phyloP scores from a whole-genome alignment of 371 early-diverging fungal genomes.

The Rhizopus arrhizus region DNA sequence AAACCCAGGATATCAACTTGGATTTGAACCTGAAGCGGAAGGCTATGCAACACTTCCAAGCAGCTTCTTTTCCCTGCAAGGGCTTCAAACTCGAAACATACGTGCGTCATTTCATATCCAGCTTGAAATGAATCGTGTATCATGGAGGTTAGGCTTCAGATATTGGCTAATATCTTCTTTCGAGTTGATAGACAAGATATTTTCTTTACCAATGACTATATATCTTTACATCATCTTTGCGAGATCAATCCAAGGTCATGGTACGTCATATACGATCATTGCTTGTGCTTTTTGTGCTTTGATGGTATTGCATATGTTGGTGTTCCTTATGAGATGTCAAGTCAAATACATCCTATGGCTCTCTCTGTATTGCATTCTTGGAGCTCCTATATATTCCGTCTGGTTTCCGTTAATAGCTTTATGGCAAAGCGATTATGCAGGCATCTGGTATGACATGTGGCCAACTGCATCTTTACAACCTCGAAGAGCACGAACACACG shows the following conservation, averaged over 20 bases:
- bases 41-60: constrained; percentile 47
- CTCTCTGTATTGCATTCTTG: constrained; percentile 39
- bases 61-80: constrained; percentile 40
- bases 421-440: constrained; percentile 44
- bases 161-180: constrained; percentile 47
- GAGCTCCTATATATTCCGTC: constrained; percentile 43
- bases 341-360: constrained; percentile 54
- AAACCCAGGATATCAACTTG: constrained; percentile 45
- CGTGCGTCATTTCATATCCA: constrained; percentile 46
- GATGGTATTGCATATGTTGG: constrained; percentile 41
- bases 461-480: constrained; percentile 16
- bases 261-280: constrained; percentile 40
- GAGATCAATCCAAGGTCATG: constrained; percentile 28
- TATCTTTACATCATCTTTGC: constrained; percentile 45
- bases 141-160: constrained; percentile 39
- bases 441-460: constrained; percentile 53
- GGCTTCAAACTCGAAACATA: constrained; percentile 38
- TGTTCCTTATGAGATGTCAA: constrained; percentile 42
- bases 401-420: constrained; percentile 48
- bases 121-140: constrained; percentile 40
- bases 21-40: constrained; percentile 54
- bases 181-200: constrained; percentile 42
- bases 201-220: constrained; percentile 43
- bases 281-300: constrained; percentile 38
- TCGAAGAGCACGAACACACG: constrained; percentile 34